A percentile compares a stretch with the other conserved stretches of the same genome.
Evolutionary conservation across 805 yeast species (phyloP).

Genomic region (Starmerella lactis-condensi): DNA sequence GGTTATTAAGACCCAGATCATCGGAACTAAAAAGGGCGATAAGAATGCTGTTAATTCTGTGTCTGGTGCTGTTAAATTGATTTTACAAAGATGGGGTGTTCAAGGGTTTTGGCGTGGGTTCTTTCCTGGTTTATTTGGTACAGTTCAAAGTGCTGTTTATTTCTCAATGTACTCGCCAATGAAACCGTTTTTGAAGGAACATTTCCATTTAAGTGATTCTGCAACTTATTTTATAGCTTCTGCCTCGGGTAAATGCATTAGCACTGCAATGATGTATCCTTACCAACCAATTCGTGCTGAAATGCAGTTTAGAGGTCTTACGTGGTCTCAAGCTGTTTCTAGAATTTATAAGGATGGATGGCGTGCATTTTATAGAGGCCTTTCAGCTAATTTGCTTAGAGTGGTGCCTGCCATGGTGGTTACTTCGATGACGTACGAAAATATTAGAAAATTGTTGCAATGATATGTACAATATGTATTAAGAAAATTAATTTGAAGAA

Average conservation of each 20-base stretch:
- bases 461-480: background rate
- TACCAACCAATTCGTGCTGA: constrained; percentile 64
- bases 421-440: constrained; percentile 72
- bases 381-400: constrained; percentile 55
- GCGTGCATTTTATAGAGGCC: constrained; percentile 65
- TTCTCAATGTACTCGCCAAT: constrained; percentile 69
- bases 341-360: constrained; percentile 38
- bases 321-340: constrained; percentile 22
- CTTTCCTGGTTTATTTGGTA: constrained; percentile 57
- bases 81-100: constrained; percentile 39
- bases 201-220: constrained; percentile 9
- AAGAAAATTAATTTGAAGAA: no score
- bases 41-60: constrained; percentile 40
- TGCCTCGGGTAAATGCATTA: constrained; percentile 45
- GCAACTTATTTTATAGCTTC: constrained; percentile 45
- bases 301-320: constrained; percentile 32
- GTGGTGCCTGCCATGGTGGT: constrained; percentile 88
- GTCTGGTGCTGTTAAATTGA: constrained; percentile 33
- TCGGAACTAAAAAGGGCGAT: constrained; percentile 29
- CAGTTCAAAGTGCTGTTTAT: constrained; percentile 77
- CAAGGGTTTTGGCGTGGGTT: constrained; percentile 55
- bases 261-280: constrained; percentile 61
- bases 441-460: constrained; percentile 9
- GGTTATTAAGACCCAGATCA: constrained; percentile 82
- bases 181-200: constrained; percentile 26